Evolutionary conservation across 352 stramenopile species (phyloP).

Genomic region (Phytopythium sindhum): DNA sequence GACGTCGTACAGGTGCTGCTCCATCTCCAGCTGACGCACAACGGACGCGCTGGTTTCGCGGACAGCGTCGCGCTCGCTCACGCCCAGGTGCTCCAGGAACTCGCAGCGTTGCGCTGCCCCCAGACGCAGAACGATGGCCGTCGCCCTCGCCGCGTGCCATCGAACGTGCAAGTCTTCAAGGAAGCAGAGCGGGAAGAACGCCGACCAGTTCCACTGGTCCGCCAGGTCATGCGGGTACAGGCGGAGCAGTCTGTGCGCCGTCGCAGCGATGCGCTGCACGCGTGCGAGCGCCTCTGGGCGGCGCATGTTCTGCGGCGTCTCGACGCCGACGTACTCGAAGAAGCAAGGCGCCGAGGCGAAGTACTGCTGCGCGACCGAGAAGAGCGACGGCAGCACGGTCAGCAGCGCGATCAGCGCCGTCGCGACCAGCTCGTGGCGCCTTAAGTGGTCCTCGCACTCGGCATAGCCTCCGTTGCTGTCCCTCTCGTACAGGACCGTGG

Average conservation of each 20-base stretch:
- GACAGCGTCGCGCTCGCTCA: slow-evolving; percentile 48
- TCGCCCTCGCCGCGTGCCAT: slow-evolving; percentile 62
- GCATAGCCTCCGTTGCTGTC: slow-evolving; percentile 7
- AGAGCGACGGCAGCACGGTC: slow-evolving; percentile 45
- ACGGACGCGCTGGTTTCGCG: slow-evolving; percentile 16
- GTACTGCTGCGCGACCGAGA: slow-evolving; percentile 57
- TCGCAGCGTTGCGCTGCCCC: slow-evolving; percentile 55
- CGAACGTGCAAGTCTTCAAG: slow-evolving; percentile 51
- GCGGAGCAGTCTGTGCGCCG: slow-evolving; percentile 52
- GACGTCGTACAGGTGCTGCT: slow-evolving; percentile 43
- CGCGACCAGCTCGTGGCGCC: slow-evolving; percentile 48
- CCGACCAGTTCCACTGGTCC: slow-evolving; percentile 77
- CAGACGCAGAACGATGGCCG: slow-evolving; percentile 64
- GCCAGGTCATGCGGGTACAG: slow-evolving; percentile 49
- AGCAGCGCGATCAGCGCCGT: slow-evolving; percentile 54
- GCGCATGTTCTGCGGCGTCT: slow-evolving; percentile 33
- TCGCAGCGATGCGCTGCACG: slow-evolving; percentile 52
- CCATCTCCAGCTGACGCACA: slow-evolving; percentile 55
- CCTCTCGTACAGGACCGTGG: slow-evolving; percentile 40
- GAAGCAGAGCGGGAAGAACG: slow-evolving; percentile 80
- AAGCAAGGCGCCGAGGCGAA: slow-evolving; percentile 69
- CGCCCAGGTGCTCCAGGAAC: slow-evolving; percentile 52
- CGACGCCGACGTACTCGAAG: slow-evolving; percentile 65
- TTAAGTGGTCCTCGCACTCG: slow-evolving; percentile 46
- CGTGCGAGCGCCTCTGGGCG: slow-evolving; percentile 26